phyloP scores from a whole-genome alignment of 805 yeast species.

The Candida ortonii region DNA sequence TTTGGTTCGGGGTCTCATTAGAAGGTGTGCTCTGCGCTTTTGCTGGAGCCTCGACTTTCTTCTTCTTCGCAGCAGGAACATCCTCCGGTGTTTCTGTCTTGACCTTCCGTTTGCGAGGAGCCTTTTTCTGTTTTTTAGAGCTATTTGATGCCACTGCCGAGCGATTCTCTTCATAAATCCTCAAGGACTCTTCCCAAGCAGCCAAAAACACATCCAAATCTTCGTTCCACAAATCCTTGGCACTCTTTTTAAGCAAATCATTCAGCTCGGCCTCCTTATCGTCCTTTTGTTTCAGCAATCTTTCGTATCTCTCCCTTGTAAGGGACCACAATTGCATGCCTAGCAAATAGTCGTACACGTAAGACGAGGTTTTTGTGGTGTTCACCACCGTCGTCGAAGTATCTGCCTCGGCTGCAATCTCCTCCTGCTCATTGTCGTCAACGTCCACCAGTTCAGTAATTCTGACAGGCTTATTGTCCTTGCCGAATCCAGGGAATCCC shows the following conservation, averaged over 20 bases:
- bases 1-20: constrained; percentile 6
- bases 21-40: constrained; percentile 1
- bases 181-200: constrained; percentile 66
- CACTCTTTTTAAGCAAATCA: constrained; percentile 58
- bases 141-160: constrained; percentile 45
- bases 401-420: constrained; percentile 35
- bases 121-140: constrained; percentile 40
- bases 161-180: constrained; percentile 60
- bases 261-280: constrained; percentile 71
- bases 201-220: constrained; percentile 75
- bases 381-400: constrained; percentile 42
- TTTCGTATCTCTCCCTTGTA: constrained; percentile 85
- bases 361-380: constrained; percentile 46
- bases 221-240: constrained; percentile 83
- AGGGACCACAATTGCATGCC: constrained; percentile 95
- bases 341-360: constrained; percentile 80
- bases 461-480: constrained; percentile 61
- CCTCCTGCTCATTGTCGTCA: constrained; percentile 31
- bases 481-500: constrained; percentile 75
- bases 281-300: constrained; percentile 67
- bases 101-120: constrained; percentile 31
- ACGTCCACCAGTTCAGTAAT: constrained; percentile 39
- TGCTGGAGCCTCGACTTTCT: constrained; percentile 13
- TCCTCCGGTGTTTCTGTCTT: constrained; percentile 15
- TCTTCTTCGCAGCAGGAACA: constrained; percentile 7